phyloP scores from a whole-genome alignment of 2,329 filamentous ascomycete genomes.

The Annulohypoxylon truncatum region DNA sequence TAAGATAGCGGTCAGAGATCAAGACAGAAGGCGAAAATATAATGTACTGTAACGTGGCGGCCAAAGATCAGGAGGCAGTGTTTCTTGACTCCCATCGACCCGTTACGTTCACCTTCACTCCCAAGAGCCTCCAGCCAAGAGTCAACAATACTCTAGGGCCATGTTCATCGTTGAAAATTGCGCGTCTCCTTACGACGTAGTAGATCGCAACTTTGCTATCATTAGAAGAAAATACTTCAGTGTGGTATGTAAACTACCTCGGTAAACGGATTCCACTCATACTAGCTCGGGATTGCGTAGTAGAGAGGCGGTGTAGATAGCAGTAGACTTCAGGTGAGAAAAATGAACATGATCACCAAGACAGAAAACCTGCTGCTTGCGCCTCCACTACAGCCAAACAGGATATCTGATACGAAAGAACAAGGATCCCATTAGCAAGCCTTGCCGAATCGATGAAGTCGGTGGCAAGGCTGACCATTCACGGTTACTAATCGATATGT shows the following conservation, averaged over 20 bases:
- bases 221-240: constrained; percentile 1
- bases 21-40: not conserved
- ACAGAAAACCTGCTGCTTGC: constrained; percentile 19
- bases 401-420: constrained; percentile 14
- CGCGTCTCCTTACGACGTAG: constrained; percentile 32
- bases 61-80: constrained; percentile 26
- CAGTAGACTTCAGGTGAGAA: constrained; percentile 8
- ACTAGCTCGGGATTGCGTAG: not conserved
- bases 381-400: constrained; percentile 12
- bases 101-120: constrained; percentile 23
- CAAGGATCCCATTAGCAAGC: constrained; percentile 28
- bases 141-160: constrained; percentile 15
- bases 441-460: constrained; percentile 27
- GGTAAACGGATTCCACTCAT: constrained; percentile 1
- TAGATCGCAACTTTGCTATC: constrained; percentile 19
- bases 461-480: constrained; percentile 27
- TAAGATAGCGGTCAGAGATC: constrained; percentile 21
- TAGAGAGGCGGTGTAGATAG: constrained; percentile 35
- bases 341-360: constrained; percentile 17
- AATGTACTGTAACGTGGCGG: constrained; percentile 14
- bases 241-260: not conserved
- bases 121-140: constrained; percentile 18
- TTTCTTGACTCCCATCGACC: constrained; percentile 3
- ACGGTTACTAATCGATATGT: constrained; percentile 5
- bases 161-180: constrained; percentile 23